Base-by-base conservation (phyloP, 2,329 filamentous ascomycete species). In the Microsporum audouinii region DNA sequence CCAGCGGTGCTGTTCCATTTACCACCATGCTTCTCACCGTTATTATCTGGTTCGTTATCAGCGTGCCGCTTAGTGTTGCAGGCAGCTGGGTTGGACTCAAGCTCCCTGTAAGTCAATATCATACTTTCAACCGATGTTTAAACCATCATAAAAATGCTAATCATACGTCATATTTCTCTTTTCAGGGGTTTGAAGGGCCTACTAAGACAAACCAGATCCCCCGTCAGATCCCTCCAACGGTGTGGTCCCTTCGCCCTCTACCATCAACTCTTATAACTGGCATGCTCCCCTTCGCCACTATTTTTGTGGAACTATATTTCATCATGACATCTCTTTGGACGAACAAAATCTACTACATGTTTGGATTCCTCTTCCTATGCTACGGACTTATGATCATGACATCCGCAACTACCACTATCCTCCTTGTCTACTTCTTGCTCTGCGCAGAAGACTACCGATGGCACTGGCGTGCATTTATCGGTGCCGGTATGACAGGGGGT, bases 261-360 rank as follows among this genome's bases (percentile, higher is more conserved):
- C 94, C 94, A 1, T 95, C 89, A 65, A 92, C 96, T 83, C 82
- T 96, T 14, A 82, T 97, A 27, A 92, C 95, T 29, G 94, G 94
- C 59, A 86, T 97, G 58, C 81, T 97, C 31, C 94, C 94, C 0
- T 99, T 99, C 69, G 91, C 89, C 55, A 92, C 94, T 64, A 97
- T 99, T 71, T 96, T 97, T 67, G 91, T 97, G 55, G 94, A 99
- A 77, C 85, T 99, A 1, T 97, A 96, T 81, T 97, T 97, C 76
- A 96, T 99, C 79, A 95, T 99, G 89, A 95, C 87, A 77, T 95
- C 89, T 31, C 92, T 99, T 72, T 99, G 94, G 94, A 96, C 95
- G 76, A 92, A 87, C 79, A 90, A 94, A 76, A 94, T 99, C 66
- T 99, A 99, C 81, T 99, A 99, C 82, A 99, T 99, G 94, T 99